Conservation (phyloP, 768 basidiomycete genomes). For the Lentinula lateritia region DNA sequence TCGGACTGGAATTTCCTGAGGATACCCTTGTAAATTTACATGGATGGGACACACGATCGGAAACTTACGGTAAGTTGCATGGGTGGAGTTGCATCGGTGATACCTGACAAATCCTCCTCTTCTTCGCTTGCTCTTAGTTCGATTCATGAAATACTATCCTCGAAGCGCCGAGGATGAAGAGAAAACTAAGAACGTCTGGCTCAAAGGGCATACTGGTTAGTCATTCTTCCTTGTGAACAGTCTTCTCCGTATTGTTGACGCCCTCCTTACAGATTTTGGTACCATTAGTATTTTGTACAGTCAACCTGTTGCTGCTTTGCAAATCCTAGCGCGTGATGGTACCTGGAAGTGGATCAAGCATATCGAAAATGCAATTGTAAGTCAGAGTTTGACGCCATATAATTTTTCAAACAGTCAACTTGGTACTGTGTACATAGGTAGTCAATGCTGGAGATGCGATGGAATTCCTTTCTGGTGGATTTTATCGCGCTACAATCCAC, state of each 20-base stretch:
- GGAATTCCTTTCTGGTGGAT: conserved; percentile 18
- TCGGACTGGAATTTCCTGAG: conserved; percentile 41
- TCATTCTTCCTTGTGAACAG: neutral
- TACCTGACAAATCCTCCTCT: neutral
- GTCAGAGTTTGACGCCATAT: neutral
- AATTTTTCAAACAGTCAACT: neutral
- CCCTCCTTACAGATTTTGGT: conserved; percentile 30
- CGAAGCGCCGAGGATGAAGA: conserved; percentile 36
- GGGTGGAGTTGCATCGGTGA: neutral
- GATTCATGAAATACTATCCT: conserved; percentile 46
- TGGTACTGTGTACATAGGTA: conserved; percentile 17
- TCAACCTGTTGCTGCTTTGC: conserved; percentile 42
- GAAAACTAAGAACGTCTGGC: conserved; percentile 40
- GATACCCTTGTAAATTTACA: conserved; percentile 37
- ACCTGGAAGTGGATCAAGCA: conserved; percentile 43
- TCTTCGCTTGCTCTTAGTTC: conserved; percentile 19
- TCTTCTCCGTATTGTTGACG: neutral
- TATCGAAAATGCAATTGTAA: conserved; percentile 37
- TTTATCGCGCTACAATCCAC: conserved; percentile 8
- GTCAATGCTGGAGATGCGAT: conserved; percentile 44
- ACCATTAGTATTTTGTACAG: conserved; percentile 42
- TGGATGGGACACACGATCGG: conserved; percentile 27
- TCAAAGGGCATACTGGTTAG: conserved; percentile 45
- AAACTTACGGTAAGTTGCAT: conserved; percentile 27
- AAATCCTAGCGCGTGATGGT: conserved; percentile 35